A percentile compares a stretch with the other conserved stretches of the same genome.
Conservation (phyloP, 1,284 basidiomycete genomes). For the Rhodotorula sp. region DNA sequence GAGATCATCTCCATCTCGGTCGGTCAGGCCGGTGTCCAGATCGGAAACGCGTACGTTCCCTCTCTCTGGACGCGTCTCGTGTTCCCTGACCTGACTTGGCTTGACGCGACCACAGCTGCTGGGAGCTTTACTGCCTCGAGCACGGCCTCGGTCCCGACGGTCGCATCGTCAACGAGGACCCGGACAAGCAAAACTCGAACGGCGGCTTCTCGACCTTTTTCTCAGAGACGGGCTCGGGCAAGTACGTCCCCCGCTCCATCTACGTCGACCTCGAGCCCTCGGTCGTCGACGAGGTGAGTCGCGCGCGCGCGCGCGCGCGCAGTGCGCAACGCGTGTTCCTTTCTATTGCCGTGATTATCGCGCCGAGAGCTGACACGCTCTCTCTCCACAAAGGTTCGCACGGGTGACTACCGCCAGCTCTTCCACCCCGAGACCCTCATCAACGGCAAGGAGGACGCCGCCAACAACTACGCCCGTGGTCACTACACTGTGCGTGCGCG, state of each 20-base stretch:
- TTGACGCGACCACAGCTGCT: slow-evolving; percentile 22
- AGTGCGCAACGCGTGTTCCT: no score
- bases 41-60: slow-evolving; percentile 30
- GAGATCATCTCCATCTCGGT: slow-evolving; percentile 90
- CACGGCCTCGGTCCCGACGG: slow-evolving; percentile 97
- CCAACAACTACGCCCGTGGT: slow-evolving; percentile 98
- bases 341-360: no score
- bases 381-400: slow-evolving; percentile 67
- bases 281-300: slow-evolving; percentile 90
- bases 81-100: neutral
- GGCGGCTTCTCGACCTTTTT: slow-evolving; percentile 96
- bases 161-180: slow-evolving; percentile 61
- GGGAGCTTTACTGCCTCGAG: slow-evolving; percentile 86
- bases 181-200: slow-evolving; percentile 54
- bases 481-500: slow-evolving; percentile 83
- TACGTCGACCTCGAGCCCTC: slow-evolving; percentile 75
- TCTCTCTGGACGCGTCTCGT: neutral
- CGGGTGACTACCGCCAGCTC: slow-evolving; percentile 86
- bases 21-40: slow-evolving; percentile 90
- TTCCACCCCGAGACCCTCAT: slow-evolving; percentile 99
- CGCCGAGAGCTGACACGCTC: no score
- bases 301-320: no score
- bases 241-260: slow-evolving; percentile 96
- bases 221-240: slow-evolving; percentile 85
- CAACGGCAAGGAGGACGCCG: slow-evolving; percentile 98